These are phyloP conservation scores for Chlamydomonas sp. DNA, from an alignment of 139 green algal species.

Conservation along the genomic window DNA sequence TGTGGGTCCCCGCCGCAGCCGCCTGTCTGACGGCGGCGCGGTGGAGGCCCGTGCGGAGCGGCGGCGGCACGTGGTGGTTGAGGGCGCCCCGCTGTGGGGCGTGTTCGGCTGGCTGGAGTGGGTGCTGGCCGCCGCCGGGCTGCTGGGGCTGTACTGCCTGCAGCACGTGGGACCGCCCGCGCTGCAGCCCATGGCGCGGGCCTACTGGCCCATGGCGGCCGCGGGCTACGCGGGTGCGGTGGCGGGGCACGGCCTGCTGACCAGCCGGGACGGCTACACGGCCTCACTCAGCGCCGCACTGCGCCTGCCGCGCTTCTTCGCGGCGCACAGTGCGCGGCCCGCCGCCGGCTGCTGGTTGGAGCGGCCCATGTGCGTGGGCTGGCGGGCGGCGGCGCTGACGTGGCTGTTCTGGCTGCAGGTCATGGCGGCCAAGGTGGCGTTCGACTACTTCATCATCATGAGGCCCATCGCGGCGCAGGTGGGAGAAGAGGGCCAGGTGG, in stretches of 20 bases:
- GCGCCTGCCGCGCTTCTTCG: no score
- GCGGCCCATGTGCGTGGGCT: not conserved
- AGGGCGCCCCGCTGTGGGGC: conserved; percentile 8
- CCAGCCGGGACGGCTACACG: no score
- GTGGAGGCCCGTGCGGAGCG: not conserved
- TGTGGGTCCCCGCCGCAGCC: not conserved
- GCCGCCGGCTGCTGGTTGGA: conserved; percentile 24
- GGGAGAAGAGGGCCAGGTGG: no score
- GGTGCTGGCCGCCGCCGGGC: not conserved
- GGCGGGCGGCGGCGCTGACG: not conserved
- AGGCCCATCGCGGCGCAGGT: conserved; percentile 41
- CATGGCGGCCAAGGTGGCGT: conserved; percentile 53
- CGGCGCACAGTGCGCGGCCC: conserved; percentile 5
- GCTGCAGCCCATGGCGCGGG: conserved; percentile 5
- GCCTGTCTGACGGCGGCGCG: no score
- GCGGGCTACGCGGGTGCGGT: conserved; percentile 19
- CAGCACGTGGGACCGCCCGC: not conserved
- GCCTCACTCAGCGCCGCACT: no score
- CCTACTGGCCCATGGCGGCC: conserved; percentile 28
- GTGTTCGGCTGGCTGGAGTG: conserved; percentile 18
- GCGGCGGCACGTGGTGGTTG: not conserved
- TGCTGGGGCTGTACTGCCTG: not conserved
- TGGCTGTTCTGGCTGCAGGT: not conserved
- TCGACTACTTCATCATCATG: conserved; percentile 56
- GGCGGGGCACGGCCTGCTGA: conserved; percentile 10